Base-by-base conservation (phyloP, 2,329 filamentous ascomycete species). In the Rosellinia necatrix region DNA sequence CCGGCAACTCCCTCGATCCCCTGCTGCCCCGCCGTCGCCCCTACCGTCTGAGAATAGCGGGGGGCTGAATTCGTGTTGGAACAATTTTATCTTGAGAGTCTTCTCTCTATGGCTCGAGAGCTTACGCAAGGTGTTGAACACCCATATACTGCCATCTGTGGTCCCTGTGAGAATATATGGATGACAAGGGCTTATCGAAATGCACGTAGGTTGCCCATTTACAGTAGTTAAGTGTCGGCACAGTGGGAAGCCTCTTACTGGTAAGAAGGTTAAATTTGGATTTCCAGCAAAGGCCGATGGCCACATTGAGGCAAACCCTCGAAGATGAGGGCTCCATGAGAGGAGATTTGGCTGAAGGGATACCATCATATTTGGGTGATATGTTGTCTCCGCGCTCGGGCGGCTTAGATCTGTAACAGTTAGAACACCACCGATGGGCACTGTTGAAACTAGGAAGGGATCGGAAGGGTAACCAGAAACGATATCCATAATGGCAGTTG, bases 401-500 rank as follows among this genome's bases (percentile, higher is more conserved):
- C 76, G 74, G 19, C 74, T 74, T 8, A 86, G 71, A 66, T 86
- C 82, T 4, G 81, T 73, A 8, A 85, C 66, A 19, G 79, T 81
- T 19, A 77, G 71, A 19, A 78, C 75, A 49, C 83, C 83, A 17
- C 81, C 81, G 12, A 84, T 73, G 0, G 83, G 82, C 3, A 77
- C 74, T 1, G 82, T 82, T 6, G 79, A 77, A n/a, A 85, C 72
- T 7, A 84, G 66, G 59, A 81, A 81, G 0, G 83, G 82, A 53
- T 80, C 72, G 1, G 82, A 81, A 3, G 83, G 83, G 59, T 82
- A 84, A 17, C 76, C 81, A 0, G 81, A 80, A 54, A 76, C 75
- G 27, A 86, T 75, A 62, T 85, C 81, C 57, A 84, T 74, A 3
- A 85, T 73, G 49, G 76, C 71, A 44, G 76, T 82, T 56, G 78